Conservation (phyloP, 83 land plant genomes). For the Diphasiastrum complanatum region DNA sequence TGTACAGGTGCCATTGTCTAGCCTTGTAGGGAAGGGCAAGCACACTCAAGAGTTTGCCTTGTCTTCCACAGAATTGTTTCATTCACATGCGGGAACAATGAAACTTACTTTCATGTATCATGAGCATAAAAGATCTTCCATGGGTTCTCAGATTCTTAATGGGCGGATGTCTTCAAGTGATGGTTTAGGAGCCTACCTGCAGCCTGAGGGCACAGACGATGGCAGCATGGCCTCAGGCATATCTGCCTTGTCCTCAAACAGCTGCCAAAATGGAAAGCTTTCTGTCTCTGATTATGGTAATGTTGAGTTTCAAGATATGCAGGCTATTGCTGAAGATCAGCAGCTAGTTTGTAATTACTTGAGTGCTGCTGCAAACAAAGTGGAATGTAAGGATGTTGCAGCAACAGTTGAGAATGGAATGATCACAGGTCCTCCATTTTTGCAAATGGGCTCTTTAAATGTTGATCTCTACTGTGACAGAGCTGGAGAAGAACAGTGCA, state of each 20-base stretch:
- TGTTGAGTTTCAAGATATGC: constrained; percentile 65
- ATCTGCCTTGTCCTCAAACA: too few species aligned
- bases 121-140: constrained; percentile 44
- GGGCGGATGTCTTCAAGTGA: too few species aligned
- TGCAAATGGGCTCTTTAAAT: too few species aligned
- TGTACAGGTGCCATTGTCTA: constrained; percentile 52
- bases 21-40: constrained; percentile 38
- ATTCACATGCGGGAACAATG: constrained; percentile 70
- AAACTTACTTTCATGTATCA: constrained; percentile 40
- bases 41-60: constrained; percentile 51
- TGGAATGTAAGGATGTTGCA: too few species aligned
- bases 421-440: too few species aligned
- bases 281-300: constrained; percentile 15
- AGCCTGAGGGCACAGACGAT: constrained; percentile 10
- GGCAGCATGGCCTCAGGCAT: neutral
- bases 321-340: constrained; percentile 47
- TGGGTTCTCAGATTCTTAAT: constrained; percentile 18
- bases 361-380: too few species aligned
- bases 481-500: too few species aligned
- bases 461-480: too few species aligned
- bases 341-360: too few species aligned
- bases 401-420: too few species aligned
- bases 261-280: too few species aligned
- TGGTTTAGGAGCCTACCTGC: too few species aligned
- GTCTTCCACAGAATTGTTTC: constrained; percentile 75